phyloP scores from a whole-genome alignment of 2,329 filamentous ascomycete genomes.

The Rhynchosporium secalis region DNA sequence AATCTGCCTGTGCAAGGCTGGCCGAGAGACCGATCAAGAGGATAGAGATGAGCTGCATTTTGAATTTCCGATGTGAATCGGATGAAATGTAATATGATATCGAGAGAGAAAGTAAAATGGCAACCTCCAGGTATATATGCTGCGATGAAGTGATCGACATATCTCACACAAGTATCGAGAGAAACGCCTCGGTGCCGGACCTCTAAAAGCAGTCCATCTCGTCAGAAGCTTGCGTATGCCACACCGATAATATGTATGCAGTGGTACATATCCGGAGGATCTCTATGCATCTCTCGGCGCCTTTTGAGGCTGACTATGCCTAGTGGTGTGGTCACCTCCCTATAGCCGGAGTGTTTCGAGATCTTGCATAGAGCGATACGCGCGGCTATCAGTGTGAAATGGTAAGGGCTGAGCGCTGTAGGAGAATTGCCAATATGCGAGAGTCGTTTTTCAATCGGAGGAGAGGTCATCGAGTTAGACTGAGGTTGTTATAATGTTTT shows the following conservation, averaged over 20 bases:
- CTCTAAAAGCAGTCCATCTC: neutral
- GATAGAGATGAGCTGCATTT: conserved; percentile 12
- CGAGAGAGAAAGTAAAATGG: neutral
- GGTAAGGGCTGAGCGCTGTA: neutral
- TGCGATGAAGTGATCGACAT: neutral
- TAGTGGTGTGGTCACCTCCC: neutral
- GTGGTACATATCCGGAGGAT: conserved; percentile 2
- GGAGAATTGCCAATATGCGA: neutral
- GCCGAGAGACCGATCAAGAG: conserved; percentile 8
- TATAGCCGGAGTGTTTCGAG: neutral
- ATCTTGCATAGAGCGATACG: conserved; percentile 1
- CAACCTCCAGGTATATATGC: neutral
- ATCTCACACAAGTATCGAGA: neutral
- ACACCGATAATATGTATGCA: conserved; percentile 4
- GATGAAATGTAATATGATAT: neutral
- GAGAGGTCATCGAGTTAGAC: neutral
- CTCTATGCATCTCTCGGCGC: conserved; percentile 2
- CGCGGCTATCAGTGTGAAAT: neutral
- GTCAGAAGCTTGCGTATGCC: conserved; percentile 10
- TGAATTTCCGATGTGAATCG: neutral
- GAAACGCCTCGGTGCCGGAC: neutral
- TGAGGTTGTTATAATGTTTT: neutral
- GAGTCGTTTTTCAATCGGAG: neutral
- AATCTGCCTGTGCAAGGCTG: conserved; percentile 8
- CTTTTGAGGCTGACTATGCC: neutral